phyloP scores from a whole-genome alignment of 2,329 filamentous ascomycete genomes.

The Nakataea oryzae region DNA sequence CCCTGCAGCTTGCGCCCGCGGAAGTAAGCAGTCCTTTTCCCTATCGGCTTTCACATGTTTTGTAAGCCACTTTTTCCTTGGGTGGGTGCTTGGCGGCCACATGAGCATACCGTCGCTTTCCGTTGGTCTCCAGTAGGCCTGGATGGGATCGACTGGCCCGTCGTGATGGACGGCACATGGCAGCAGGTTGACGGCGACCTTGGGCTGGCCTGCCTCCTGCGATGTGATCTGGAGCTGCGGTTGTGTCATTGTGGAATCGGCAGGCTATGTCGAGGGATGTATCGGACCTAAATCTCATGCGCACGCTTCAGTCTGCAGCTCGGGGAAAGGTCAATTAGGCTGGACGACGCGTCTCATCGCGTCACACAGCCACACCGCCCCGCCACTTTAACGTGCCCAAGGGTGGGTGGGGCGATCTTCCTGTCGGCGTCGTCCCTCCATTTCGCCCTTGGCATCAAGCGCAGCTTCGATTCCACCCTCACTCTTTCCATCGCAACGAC shows the following conservation, averaged over 20 bases:
- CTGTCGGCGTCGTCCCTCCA: background rate
- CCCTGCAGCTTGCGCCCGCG: conserved; percentile 72
- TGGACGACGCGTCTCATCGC: background rate
- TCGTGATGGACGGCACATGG: conserved; percentile 74
- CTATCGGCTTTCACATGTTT: background rate
- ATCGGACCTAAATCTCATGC: background rate
- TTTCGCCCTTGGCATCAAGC: background rate
- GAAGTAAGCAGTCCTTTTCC: conserved; percentile 52
- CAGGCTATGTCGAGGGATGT: background rate
- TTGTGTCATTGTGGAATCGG: conserved; percentile 23
- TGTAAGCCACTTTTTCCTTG: background rate
- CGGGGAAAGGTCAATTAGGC: background rate
- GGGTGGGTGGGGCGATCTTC: background rate
- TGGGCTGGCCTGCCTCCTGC: conserved; percentile 13
- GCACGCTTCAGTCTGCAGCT: background rate
- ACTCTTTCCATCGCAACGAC: too few species aligned
- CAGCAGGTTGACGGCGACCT: conserved; percentile 58
- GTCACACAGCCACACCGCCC: background rate
- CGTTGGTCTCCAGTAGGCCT: conserved; percentile 61
- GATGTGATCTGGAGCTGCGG: conserved; percentile 29
- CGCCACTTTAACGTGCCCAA: background rate
- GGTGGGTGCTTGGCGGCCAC: background rate
- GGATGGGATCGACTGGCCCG: conserved; percentile 53
- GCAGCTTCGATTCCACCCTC: too few species aligned
- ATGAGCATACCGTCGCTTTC: conserved; percentile 10